Base-by-base conservation (phyloP, 2,329 filamentous ascomycete species). In the Xylaria sp. region DNA sequence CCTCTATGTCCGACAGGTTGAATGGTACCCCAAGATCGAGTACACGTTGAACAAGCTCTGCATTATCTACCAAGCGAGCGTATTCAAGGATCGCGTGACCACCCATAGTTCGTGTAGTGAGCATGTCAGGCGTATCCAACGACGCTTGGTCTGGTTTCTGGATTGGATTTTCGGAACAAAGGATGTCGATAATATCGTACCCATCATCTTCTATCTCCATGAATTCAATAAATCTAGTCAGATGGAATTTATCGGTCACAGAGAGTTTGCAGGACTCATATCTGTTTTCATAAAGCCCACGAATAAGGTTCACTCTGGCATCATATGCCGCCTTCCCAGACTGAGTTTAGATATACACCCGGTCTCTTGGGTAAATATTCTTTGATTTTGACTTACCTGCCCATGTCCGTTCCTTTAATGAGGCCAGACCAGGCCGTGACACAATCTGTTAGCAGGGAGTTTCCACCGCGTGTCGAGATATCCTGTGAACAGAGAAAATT, bases 51-150 rank as follows among this genome's bases (percentile, higher is more conserved):
- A 64, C 56, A 1, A 57, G 30, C 20, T 62, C 20, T 2, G n/a
- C 34, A 20, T 39, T 41, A 15, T 57, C 28, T 3, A 23, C n/a
- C 15, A 43, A 0, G n/a, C 60, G 66, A 8, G 66, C 68, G 7
- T 52, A 28, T 39, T 68, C 63, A 34, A 70, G 63, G 13, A 68
- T 8, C 25, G 63, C 65, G 15, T 64, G 15, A 13, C 53, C 63
- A 4, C 12, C 5, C 6, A 30, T 39, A 12, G 18, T 41, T n/a
- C 34, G 43, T 13, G n/a, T 20, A 2, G 25, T 65, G 20, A 64
- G 55, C 3, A 68, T 18, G 15, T 60, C 43, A 4, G 68, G 59
- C 6, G 50, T 53, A 4, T 59, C n/a, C 3, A 15, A 25, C 3
- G 66, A 52, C 4, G 12, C 15, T n/a, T 32, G 6, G 13, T 39